Evolutionary conservation across 2,329 filamentous ascomycete species (phyloP), one percentile per base, ranked within the genome.

Genomic region (Paraphoma sp.): DNA sequence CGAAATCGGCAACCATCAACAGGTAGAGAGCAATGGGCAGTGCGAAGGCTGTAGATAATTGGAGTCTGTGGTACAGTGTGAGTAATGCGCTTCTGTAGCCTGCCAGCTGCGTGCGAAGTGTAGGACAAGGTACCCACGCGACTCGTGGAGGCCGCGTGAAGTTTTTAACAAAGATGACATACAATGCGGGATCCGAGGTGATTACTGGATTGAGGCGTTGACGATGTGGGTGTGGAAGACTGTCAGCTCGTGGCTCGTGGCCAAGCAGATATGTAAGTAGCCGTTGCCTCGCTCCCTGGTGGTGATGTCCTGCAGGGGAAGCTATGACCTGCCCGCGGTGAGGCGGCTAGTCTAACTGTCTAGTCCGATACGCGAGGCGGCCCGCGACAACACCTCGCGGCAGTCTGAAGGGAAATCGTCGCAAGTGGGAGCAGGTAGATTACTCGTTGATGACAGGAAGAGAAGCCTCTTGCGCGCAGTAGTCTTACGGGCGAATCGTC

Each of bases 1-100:
- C 45, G 58, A 42, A 48, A 55, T 41, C 47, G 57, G 48, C 46
- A 57, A 49, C 62, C 71, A 74, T 73, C 62, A 69, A 72, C 66
- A 56, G 48, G 62, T 53, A 58, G 51, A 52, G 57, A 56, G 51
- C 55, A 64, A 60, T 63, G 47, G 51, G 54, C 53, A 50, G 47
- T 51, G n/a, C 45, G 49, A 56, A 28, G 29, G 46, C 55, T 53
- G 51, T 31, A 29, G 47, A 51, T 48, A 47, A 33, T 57, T 33
- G 45, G 45, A 51, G 46, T 47, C 59, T 63, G 57, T 46, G 53
- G 33, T 29, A 46, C 45, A 47, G 45, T 40, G 60, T 67, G 57
- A 69, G 65, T 63, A 59, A 33, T 46, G 51, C 48, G 40, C 51
- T 54, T 40, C 51, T 51, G 55, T 48, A 52, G 36, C 56, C 45